phyloP scores from a whole-genome alignment of 1,284 basidiomycete genomes.

The Takashimella koratensis region DNA sequence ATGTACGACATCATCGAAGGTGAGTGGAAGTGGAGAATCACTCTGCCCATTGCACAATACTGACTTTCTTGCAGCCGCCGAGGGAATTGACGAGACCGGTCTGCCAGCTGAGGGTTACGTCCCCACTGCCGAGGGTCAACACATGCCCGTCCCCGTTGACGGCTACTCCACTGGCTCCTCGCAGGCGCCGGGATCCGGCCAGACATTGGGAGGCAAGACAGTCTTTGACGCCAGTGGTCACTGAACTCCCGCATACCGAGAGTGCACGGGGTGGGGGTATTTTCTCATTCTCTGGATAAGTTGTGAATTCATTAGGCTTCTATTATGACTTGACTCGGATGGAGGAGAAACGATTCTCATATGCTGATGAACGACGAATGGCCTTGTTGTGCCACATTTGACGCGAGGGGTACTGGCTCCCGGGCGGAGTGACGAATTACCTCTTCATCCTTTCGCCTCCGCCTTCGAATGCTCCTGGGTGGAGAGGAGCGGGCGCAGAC shows the following conservation, averaged over 20 bases:
- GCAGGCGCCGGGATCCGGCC: constrained; percentile 1
- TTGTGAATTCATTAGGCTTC: background rate
- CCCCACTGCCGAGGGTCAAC: constrained; percentile 62
- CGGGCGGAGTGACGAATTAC: no score
- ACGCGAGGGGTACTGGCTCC: no score
- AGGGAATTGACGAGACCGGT: constrained; percentile 57
- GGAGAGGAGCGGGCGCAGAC: no score
- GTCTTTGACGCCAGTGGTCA: constrained; percentile 24
- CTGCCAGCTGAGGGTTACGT: constrained; percentile 77
- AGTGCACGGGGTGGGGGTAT: background rate
- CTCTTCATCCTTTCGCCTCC: no score
- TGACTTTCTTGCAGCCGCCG: constrained; percentile 43
- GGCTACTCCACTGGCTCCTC: constrained; percentile 13
- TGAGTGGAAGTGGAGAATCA: no score
- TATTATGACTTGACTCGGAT: no score
- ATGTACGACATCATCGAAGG: constrained; percentile 92
- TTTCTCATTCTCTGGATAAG: background rate
- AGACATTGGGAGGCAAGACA: constrained; percentile 20
- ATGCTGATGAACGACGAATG: no score
- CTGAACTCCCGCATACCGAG: no score
- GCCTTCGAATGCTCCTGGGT: no score
- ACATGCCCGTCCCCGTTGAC: constrained; percentile 52
- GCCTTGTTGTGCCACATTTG: no score
- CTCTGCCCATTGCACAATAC: no score
- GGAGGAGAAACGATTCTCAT: no score